A percentile compares a stretch with the other conserved stretches of the same genome.
phyloP scores from a whole-genome alignment of 2,329 filamentous ascomycete genomes.

The Neofusicoccum sp. region DNA sequence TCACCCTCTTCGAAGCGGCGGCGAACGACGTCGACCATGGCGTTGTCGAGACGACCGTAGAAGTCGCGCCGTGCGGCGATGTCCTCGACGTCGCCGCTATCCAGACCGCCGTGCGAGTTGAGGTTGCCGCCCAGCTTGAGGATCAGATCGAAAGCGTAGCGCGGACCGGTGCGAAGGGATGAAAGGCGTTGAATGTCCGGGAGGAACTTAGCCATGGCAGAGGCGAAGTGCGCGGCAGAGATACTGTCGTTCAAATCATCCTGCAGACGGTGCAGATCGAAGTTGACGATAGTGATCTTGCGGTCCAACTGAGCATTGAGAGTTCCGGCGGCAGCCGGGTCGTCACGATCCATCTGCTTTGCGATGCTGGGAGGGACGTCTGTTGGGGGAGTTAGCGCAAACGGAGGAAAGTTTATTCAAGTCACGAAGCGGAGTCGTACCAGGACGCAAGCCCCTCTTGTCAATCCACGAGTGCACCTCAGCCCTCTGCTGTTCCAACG shows the following conservation, averaged over 20 bases:
- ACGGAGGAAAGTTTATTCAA: background rate
- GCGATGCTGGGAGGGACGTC: constrained; percentile 57
- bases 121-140: constrained; percentile 60
- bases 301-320: constrained; percentile 60
- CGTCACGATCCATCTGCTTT: constrained; percentile 55
- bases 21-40: constrained; percentile 56
- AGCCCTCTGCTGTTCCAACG: constrained; percentile 53
- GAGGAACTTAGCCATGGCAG: constrained; percentile 58
- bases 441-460: constrained; percentile 56
- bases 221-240: constrained; percentile 55
- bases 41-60: constrained; percentile 51
- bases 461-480: constrained; percentile 60
- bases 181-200: constrained; percentile 55
- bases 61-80: constrained; percentile 52
- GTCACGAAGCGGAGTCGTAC: constrained; percentile 36
- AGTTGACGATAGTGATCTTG: constrained; percentile 61
- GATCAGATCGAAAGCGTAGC: constrained; percentile 56
- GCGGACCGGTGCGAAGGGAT: constrained; percentile 50
- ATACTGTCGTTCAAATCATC: constrained; percentile 59
- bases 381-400: constrained; percentile 30
- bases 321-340: constrained; percentile 52
- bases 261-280: constrained; percentile 58
- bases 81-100: constrained; percentile 52
- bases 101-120: constrained; percentile 57
- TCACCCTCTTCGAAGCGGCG: constrained; percentile 55